phyloP scores from a whole-genome alignment of 2,329 filamentous ascomycete genomes.

The Cyphellophora attinorum region DNA sequence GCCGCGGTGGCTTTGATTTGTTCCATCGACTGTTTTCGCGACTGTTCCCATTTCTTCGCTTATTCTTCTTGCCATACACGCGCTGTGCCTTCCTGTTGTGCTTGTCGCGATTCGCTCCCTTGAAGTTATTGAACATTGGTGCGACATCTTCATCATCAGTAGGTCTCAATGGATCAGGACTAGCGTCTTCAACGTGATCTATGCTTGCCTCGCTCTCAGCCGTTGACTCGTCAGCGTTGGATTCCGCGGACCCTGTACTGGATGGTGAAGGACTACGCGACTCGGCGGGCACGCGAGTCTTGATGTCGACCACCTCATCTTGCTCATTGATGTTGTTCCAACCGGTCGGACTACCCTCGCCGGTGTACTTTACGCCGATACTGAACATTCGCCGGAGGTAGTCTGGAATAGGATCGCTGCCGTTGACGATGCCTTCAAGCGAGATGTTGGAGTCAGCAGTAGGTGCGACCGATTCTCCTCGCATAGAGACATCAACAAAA shows the following conservation, averaged over 20 bases:
- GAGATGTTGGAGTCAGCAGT: constrained; percentile 17
- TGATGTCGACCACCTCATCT: constrained; percentile 12
- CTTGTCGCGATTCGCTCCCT: constrained; percentile 10
- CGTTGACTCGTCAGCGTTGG: constrained; percentile 21
- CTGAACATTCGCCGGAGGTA: constrained; percentile 66
- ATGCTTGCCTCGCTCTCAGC: constrained; percentile 16
- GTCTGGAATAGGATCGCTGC: constrained; percentile 50
- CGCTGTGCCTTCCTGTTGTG: constrained; percentile 24
- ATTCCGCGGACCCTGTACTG: constrained; percentile 9
- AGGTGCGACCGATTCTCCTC: constrained; percentile 42
- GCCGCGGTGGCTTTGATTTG: constrained; percentile 10
- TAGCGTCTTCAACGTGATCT: constrained; percentile 22
- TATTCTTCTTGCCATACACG: constrained; percentile 24
- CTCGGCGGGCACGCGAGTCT: constrained; percentile 10
- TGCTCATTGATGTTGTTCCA: constrained; percentile 45
- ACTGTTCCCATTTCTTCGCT: constrained; percentile 11
- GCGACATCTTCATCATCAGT: constrained; percentile 21
- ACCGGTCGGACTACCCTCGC: constrained; percentile 58
- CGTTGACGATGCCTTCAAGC: constrained; percentile 35
- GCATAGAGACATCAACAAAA: constrained; percentile 83
- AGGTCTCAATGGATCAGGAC: constrained; percentile 14
- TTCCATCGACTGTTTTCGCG: too few species aligned
- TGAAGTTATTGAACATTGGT: constrained; percentile 14
- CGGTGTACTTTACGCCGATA: constrained; percentile 54
- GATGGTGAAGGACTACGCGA: constrained; percentile 15